Base-by-base conservation (phyloP, 495 filamentous ascomycete species). In the Neurospora africana region DNA sequence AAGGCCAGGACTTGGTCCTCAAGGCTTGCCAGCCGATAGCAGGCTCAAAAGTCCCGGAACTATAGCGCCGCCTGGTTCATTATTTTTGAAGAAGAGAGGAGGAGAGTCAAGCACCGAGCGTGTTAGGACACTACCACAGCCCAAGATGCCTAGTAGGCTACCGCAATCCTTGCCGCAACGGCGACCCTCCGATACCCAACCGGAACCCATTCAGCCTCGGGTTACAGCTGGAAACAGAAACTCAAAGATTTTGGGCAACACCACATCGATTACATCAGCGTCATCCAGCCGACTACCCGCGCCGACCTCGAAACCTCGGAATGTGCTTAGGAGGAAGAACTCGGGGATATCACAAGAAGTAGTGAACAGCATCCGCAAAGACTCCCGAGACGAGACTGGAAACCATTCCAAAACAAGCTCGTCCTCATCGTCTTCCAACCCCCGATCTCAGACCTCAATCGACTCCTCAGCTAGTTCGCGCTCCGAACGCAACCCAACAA, bases 321-420 rank as follows among this genome's bases (percentile, higher is more conserved):
- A 82, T 65, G 76, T 83, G 3, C 78, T 87, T 65, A 77, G 82
- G 69, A 81, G 85, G 72, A 87, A 87, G 74, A 82, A 80, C 37
- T 83, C 86, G 38, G 83, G 78, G 10, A 68, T 84, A n/a, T 76
- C 81, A 7, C 80, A 81, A 74, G 82, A 84, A 8, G 41, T 76
- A 15, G 74, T 65, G 53, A 65, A 71, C 70, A 80, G 70, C 68
- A 44, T 40, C 38, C 81, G 72, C 27, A 79, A 40, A 53, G 80
- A 81, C 61, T 75, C 79, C 61, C 76, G 70, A 67, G 77, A 76
- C 73, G 80, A 78, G 69, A 79, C 47, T 71, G 82, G 81, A 70
- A 65, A 19, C 27, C 27, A 65, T 35, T 33, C 53, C 5, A 65
- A 65, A 19, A 82, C 75, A 10, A 79, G 73, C 76, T 82, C 74